Percentiles rank a stretch among this genome's conserved stretches.
phyloP scores from a whole-genome alignment of 257 asterid genomes.

The Nyctanthes arbortristis region DNA sequence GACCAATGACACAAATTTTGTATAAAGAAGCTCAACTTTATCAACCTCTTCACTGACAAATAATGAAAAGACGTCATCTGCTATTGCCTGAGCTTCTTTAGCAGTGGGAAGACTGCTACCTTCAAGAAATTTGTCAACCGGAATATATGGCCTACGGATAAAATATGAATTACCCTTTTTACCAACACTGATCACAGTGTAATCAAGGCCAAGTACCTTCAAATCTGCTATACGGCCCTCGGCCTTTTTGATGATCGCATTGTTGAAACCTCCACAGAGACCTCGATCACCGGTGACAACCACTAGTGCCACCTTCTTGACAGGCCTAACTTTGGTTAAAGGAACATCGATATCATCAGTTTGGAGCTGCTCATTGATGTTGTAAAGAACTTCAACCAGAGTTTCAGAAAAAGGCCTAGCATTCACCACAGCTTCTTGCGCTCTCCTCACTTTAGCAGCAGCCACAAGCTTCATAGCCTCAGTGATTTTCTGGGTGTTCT shows the following conservation, averaged over 20 bases:
- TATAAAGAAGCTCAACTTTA: slow-evolving; percentile 85
- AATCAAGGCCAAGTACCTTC: slow-evolving; percentile 61
- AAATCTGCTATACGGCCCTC: slow-evolving; percentile 60
- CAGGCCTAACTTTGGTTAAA: slow-evolving; percentile 71
- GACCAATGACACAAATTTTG: slow-evolving; percentile 85
- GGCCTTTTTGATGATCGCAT: slow-evolving; percentile 66
- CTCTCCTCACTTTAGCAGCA: slow-evolving; percentile 92
- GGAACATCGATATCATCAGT: slow-evolving; percentile 79
- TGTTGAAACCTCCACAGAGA: slow-evolving; percentile 88
- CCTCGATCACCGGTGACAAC: slow-evolving; percentile 97
- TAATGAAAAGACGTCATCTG: slow-evolving; percentile 81
- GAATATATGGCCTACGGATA: slow-evolving; percentile 65
- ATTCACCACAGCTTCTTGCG: slow-evolving; percentile 92
- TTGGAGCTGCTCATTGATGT: slow-evolving; percentile 88
- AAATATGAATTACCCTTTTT: slow-evolving; percentile 82
- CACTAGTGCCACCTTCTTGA: slow-evolving; percentile 85
- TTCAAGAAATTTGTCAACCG: slow-evolving; percentile 65
- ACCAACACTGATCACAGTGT: slow-evolving; percentile 74
- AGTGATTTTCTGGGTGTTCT: slow-evolving; percentile 90
- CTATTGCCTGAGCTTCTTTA: slow-evolving; percentile 88
- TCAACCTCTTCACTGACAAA: slow-evolving; percentile 88
- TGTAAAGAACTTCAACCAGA: slow-evolving; percentile 86
- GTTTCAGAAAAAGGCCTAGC: slow-evolving; percentile 89
- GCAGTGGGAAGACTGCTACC: slow-evolving; percentile 77
- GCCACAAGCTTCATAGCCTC: slow-evolving; percentile 99